Percentiles rank a stretch among this genome's conserved stretches.
Conservation (phyloP, 2,329 filamentous ascomycete genomes). For the Sarocladiaceae sp. region DNA sequence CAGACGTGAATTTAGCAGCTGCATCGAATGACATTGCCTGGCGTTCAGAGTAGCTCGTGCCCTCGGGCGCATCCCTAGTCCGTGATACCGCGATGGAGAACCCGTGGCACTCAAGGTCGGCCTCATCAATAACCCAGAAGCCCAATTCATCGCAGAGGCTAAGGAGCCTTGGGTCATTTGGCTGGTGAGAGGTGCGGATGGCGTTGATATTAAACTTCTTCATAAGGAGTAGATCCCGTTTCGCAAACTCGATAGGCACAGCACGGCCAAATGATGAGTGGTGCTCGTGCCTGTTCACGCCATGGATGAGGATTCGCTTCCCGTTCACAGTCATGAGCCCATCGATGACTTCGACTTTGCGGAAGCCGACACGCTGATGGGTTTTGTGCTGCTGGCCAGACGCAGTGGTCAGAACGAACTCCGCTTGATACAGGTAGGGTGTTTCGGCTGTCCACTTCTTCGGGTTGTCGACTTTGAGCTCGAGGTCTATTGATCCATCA, state of each 20-base stretch:
- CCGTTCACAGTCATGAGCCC: slow-evolving; percentile 59
- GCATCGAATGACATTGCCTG: not conserved
- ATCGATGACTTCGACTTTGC: slow-evolving; percentile 54
- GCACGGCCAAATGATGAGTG: slow-evolving; percentile 57
- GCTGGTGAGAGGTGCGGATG: slow-evolving; percentile 62
- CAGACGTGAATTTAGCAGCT: slow-evolving; percentile 43
- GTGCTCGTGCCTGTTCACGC: slow-evolving; percentile 66
- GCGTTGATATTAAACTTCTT: slow-evolving; percentile 67
- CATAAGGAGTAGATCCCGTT: slow-evolving; percentile 58
- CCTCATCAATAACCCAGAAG: slow-evolving; percentile 51
- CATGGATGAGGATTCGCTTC: slow-evolving; percentile 51
- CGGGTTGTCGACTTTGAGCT: slow-evolving; percentile 29
- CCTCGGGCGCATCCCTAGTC: not conserved
- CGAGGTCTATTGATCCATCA: not conserved
- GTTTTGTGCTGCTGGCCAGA: slow-evolving; percentile 31
- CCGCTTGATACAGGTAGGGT: slow-evolving; percentile 47
- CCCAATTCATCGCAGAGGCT: slow-evolving; percentile 60
- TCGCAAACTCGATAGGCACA: slow-evolving; percentile 54
- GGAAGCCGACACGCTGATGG: slow-evolving; percentile 54
- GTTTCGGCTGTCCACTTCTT: slow-evolving; percentile 66
- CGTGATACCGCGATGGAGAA: slow-evolving; percentile 40
- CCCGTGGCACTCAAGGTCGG: slow-evolving; percentile 48
- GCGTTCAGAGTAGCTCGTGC: not conserved
- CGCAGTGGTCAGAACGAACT: not conserved
- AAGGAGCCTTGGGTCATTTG: slow-evolving; percentile 52